Evolutionary conservation across 192 early-diverging fungal species (phyloP).

Genomic region (Gaertneriomyces sp.): DNA sequence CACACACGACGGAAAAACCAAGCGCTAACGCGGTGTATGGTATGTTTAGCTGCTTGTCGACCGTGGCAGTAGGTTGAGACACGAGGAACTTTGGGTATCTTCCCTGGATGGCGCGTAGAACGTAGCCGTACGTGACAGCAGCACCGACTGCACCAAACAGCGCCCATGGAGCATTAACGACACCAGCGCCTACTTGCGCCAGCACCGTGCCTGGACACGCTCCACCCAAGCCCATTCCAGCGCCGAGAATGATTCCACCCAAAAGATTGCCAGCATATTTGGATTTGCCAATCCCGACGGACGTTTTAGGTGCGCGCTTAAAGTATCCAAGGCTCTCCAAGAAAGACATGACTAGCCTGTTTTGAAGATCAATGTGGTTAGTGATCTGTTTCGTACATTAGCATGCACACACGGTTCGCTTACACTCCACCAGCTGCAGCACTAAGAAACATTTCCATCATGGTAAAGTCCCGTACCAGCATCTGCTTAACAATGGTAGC

Average conservation of each 20-base stretch:
- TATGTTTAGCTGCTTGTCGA: conserved; percentile 7
- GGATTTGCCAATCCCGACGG: not conserved
- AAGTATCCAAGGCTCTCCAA: conserved; percentile 14
- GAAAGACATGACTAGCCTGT: conserved; percentile 11
- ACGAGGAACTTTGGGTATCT: not conserved
- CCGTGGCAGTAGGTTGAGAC: not conserved
- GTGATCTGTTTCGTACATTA: not conserved
- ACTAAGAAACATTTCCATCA: conserved; percentile 36
- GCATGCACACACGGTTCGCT: conserved; percentile 1
- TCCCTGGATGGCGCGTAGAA: conserved; percentile 3
- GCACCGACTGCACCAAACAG: conserved; percentile 21
- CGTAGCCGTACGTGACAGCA: conserved; percentile 23
- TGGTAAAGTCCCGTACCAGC: conserved; percentile 23
- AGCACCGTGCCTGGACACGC: conserved; percentile 38
- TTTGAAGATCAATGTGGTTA: not conserved
- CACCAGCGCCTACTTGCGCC: conserved; percentile 29
- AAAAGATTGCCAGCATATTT: conserved; percentile 22
- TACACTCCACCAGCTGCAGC: conserved; percentile 28
- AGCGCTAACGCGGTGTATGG: not conserved
- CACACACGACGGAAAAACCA: not conserved
- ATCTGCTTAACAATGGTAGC: conserved; percentile 32
- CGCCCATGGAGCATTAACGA: conserved; percentile 6
- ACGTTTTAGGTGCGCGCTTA: conserved; percentile 17
- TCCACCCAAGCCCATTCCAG: conserved; percentile 32
- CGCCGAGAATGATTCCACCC: conserved; percentile 27